Conservation (phyloP, 2,329 filamentous ascomycete genomes). For the Alternaria triticina region DNA sequence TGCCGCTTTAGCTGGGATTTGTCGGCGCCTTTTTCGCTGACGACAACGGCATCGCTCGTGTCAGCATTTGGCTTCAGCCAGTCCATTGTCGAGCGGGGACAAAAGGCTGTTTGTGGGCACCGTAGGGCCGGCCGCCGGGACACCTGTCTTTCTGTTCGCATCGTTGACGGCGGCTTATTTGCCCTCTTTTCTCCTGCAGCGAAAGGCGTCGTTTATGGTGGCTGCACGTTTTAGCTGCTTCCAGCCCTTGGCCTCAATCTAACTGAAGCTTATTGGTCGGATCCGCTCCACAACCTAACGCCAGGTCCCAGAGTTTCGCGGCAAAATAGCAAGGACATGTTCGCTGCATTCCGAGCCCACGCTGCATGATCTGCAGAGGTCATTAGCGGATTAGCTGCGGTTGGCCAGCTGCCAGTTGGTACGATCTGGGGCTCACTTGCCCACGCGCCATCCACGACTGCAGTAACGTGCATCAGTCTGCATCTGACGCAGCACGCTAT, state of each 20-base stretch:
- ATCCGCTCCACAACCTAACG: conserved; percentile 37
- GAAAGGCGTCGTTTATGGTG: conserved; percentile 28
- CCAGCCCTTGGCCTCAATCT: conserved; percentile 43
- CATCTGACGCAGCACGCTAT: conserved; percentile 40
- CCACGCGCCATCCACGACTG: conserved; percentile 29
- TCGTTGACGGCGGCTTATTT: conserved; percentile 16
- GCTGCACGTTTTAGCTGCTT: conserved; percentile 40
- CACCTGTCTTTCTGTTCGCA: conserved; percentile 11
- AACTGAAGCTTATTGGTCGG: conserved; percentile 43
- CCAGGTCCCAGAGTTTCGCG: conserved; percentile 38
- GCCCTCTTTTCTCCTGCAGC: conserved; percentile 56
- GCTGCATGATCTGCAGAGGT: conserved; percentile 47
- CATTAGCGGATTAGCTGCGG: conserved; percentile 37
- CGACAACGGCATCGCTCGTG: conserved; percentile 1
- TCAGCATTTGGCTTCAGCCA: conserved; percentile 8
- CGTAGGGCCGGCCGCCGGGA: conserved; percentile 23
- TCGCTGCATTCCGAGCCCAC: conserved; percentile 41
- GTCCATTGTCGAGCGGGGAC: background rate
- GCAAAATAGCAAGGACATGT: conserved; percentile 43
- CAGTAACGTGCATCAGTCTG: conserved; percentile 34
- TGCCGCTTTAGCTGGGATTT: conserved; percentile 32
- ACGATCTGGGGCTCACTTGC: conserved; percentile 33
- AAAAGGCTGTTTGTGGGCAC: conserved; percentile 10
- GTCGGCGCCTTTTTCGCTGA: conserved; percentile 16
- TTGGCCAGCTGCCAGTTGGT: conserved; percentile 35